phyloP scores from a whole-genome alignment of 371 early-diverging fungal species.

The Mortierella sp. region DNA sequence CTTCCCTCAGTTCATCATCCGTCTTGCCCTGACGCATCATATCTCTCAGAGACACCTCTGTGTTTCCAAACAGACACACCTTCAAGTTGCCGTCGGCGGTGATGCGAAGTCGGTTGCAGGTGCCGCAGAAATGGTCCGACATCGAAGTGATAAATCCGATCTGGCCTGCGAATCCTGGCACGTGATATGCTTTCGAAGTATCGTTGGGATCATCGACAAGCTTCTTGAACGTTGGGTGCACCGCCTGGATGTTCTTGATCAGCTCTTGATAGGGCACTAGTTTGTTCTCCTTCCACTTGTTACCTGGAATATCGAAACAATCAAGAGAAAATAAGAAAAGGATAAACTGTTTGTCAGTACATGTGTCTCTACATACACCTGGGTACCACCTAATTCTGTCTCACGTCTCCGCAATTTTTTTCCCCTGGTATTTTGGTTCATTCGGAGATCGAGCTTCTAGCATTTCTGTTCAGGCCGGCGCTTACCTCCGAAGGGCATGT shows the following conservation, averaged over 20 bases:
- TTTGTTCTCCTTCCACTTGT: conserved; percentile 88
- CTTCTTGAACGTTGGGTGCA: conserved; percentile 74
- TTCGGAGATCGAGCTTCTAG: background rate
- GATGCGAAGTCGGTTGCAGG: conserved; percentile 93
- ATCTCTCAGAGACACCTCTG: conserved; percentile 89
- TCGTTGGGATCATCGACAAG: conserved; percentile 84
- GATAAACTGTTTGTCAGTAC: background rate
- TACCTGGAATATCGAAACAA: conserved; percentile 67
- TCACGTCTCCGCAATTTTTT: background rate
- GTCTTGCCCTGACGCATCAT: conserved; percentile 77
- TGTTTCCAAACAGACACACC: conserved; percentile 92
- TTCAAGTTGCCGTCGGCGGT: conserved; percentile 97
- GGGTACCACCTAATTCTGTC: background rate
- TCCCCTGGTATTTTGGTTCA: background rate
- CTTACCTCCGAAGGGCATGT: conserved; percentile 97
- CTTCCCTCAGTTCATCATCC: conserved; percentile 76
- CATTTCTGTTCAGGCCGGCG: background rate
- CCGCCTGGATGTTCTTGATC: conserved; percentile 66
- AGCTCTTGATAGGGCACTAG: conserved; percentile 88
- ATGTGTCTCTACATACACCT: background rate
- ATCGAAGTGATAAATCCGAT: conserved; percentile 97
- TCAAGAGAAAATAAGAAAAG: background rate
- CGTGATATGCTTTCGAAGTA: conserved; percentile 86
- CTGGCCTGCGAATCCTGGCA: conserved; percentile 86
- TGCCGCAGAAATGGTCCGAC: conserved; percentile 95